phyloP scores from a whole-genome alignment of 257 asterid genomes.

The Cinchona pubescens region DNA sequence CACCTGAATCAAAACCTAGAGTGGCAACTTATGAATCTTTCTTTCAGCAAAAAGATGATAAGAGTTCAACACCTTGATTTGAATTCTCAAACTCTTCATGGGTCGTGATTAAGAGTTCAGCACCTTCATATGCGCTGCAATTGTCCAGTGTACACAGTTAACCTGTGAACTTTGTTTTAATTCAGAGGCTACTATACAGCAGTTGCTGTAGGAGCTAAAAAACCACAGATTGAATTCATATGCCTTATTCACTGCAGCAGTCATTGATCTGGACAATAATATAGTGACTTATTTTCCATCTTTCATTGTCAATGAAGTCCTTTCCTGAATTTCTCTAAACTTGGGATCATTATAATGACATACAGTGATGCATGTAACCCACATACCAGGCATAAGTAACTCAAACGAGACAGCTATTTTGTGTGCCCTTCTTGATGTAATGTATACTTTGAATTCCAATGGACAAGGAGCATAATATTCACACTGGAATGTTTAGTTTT shows the following conservation, averaged over 20 bases:
- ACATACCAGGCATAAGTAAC: not conserved
- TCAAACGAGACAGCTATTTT: too few species aligned
- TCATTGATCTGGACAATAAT: not conserved
- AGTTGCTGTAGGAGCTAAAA: not conserved
- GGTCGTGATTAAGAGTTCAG: not conserved
- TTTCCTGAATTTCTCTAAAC: too few species aligned
- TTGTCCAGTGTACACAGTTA: not conserved
- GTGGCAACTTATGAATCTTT: constrained; percentile 48
- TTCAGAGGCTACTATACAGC: not conserved
- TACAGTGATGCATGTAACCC: not conserved
- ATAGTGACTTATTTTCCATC: not conserved
- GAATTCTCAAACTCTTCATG: not conserved
- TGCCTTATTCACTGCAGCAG: not conserved
- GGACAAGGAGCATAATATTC: too few species aligned
- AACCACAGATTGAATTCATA: not conserved
- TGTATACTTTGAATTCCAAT: too few species aligned
- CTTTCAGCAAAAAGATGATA: constrained; percentile 31
- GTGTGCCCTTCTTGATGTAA: too few species aligned
- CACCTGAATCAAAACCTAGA: constrained; percentile 49
- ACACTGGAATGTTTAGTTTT: too few species aligned
- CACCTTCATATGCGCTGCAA: not conserved
- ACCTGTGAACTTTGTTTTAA: not conserved
- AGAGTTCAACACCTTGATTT: constrained; percentile 4
- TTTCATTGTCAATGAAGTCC: too few species aligned
- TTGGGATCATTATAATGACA: not conserved